Evolutionary conservation across 768 basidiomycete species (phyloP).

Genomic region (Omphalotus guepiniiformis): DNA sequence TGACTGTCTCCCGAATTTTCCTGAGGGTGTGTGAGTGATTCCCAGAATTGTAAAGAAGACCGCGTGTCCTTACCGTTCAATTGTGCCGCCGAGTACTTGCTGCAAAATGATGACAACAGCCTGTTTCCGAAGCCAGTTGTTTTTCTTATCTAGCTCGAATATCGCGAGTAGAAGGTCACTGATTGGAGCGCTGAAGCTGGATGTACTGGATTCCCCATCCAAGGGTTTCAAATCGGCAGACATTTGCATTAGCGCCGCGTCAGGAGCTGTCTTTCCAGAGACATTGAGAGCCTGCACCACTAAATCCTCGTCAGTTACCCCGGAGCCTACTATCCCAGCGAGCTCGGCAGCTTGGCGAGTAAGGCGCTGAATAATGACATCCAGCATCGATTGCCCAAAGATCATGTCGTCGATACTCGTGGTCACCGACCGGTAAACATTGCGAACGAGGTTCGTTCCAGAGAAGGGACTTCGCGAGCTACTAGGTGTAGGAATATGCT

Average conservation of each 20-base stretch:
- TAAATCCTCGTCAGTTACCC: constrained; percentile 78
- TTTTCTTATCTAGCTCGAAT: constrained; percentile 93
- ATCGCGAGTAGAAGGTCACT: constrained; percentile 90
- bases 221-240: constrained; percentile 76
- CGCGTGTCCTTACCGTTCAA: constrained; percentile 68
- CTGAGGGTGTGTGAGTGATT: constrained; percentile 34
- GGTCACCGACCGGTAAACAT: constrained; percentile 87
- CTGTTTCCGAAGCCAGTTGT: constrained; percentile 94
- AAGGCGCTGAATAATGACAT: constrained; percentile 89
- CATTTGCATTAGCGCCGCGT: constrained; percentile 68
- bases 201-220: constrained; percentile 85
- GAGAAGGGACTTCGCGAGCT: constrained; percentile 49
- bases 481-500: constrained; percentile 30
- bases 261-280: constrained; percentile 59
- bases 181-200: constrained; percentile 89
- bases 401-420: constrained; percentile 97
- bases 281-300: constrained; percentile 75
- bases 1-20: constrained; percentile 81
- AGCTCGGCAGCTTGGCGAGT: constrained; percentile 88
- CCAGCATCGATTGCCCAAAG: constrained; percentile 93
- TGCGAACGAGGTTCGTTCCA: constrained; percentile 75
- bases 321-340: constrained; percentile 76
- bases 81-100: constrained; percentile 92
- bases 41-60: neutral
- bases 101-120: constrained; percentile 96